Percentiles rank a stretch among this genome's conserved stretches.
Evolutionary conservation across 2,329 filamentous ascomycete species (phyloP).

Genomic region (Alternaria sp.): DNA sequence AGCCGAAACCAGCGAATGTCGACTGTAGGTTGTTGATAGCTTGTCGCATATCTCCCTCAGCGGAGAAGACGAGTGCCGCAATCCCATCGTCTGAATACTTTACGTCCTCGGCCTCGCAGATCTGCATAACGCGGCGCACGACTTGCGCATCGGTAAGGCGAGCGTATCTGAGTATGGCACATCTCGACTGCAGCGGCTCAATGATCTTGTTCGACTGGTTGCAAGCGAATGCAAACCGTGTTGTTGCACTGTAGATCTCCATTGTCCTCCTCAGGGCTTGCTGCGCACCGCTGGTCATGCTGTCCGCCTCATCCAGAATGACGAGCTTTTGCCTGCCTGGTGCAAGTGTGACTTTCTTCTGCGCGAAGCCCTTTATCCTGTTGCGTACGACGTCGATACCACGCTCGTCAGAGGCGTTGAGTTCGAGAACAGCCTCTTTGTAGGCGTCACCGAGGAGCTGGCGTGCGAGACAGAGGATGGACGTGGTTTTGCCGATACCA

Average conservation of each 20-base stretch:
- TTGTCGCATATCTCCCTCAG: conserved; percentile 98
- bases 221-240: conserved; percentile 96
- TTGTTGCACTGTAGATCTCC: conserved; percentile 98
- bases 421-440: conserved; percentile 95
- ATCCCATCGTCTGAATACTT: conserved; percentile 92
- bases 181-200: conserved; percentile 96
- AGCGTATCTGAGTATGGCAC: conserved; percentile 93
- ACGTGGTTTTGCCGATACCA: conserved; percentile 98
- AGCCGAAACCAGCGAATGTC: conserved; percentile 90
- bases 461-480: conserved; percentile 88
- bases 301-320: conserved; percentile 95
- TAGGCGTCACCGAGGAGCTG: conserved; percentile 92
- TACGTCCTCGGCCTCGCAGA: conserved; percentile 91
- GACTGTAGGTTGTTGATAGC: conserved; percentile 98
- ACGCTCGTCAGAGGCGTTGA: conserved; percentile 96
- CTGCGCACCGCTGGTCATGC: conserved; percentile 95
- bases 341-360: conserved; percentile 97
- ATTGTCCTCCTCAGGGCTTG: conserved; percentile 94
- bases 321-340: conserved; percentile 92
- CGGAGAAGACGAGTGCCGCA: conserved; percentile 94
- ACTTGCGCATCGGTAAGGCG: conserved; percentile 92
- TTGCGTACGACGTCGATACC: conserved; percentile 98
- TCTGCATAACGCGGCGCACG: conserved; percentile 87
- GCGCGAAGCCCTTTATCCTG: conserved; percentile 96
- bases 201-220: conserved; percentile 99